Evolutionary conservation across 148 eudicot genomes (phyloP), one percentile per base, ranked within the genome.

Genomic region (Cornus suecica): DNA sequence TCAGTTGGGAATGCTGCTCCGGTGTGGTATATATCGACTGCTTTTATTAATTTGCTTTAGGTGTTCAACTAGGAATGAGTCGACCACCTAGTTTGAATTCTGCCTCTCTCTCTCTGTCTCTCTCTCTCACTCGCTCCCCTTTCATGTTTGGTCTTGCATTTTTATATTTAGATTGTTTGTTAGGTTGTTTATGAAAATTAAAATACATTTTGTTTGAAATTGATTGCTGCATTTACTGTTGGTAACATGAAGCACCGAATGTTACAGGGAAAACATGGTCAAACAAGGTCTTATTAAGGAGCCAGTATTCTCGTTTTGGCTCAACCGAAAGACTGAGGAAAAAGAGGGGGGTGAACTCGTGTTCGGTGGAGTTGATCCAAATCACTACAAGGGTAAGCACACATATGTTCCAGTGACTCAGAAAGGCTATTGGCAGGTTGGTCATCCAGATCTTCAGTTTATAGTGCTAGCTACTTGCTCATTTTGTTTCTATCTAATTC

Each of bases 291-390:
- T 89, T 30, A 73, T 87, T n/a, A 87, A 87, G 69, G 92, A 89
- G 73, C 90, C 88, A 9, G 87, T 89, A 29, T 89, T 89, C 75
- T 89, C 92, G 67, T 87, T 89, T 77, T 89, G 92, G 92, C 84
- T 89, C 37, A 89, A 89, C 74, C 87, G 86, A 37, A 84, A 87
- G 5, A 56, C 70, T 24, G 73, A 66, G 10, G 90, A 79, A 54
- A 83, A 85, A 52, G 79, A 74, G 67, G 92, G 92, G 27, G 92
- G 92, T 45, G 92, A 89, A 82, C 74, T 89, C 61, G 83, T 87
- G 25, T 87, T 89, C 77, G 90, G 92, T 23, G 90, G 90, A 63
- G 80, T 74, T 72, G 88, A 89, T 68, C 87, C 86, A 16, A 72
- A 84, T 16, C 91, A 88, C 78, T 86, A 69, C 70, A 78, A 76